These are phyloP conservation scores for Botrytis deweyae DNA, from an alignment of 2,329 filamentous ascomycete genomes.

Conservation along the genomic window DNA sequence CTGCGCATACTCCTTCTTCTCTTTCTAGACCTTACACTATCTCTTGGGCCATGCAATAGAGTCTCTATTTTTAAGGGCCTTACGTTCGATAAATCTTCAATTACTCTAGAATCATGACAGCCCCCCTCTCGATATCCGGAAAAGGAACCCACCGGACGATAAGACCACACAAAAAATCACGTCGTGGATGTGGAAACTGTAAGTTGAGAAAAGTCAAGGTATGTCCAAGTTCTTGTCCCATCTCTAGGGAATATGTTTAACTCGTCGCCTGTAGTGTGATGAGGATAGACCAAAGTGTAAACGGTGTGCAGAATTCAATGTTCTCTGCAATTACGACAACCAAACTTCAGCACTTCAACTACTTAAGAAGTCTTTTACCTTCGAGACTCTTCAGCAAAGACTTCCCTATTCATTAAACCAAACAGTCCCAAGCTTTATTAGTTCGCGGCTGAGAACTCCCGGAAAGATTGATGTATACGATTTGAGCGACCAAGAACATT, in stretches of 20 bases:
- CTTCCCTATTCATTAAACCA: neutral
- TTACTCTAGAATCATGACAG: neutral
- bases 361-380: slow-evolving; percentile 30
- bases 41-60: neutral
- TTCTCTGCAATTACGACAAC: slow-evolving; percentile 49
- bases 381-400: slow-evolving; percentile 7
- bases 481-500: slow-evolving; percentile 26
- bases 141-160: slow-evolving; percentile 23
- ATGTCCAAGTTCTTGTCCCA: slow-evolving; percentile 24
- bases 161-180: slow-evolving; percentile 51
- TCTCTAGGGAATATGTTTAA: neutral
- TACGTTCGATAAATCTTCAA: neutral
- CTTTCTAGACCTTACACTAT: neutral
- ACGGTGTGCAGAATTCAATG: slow-evolving; percentile 49
- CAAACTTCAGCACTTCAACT: slow-evolving; percentile 40
- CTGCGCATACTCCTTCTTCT: neutral
- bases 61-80: neutral
- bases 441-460: slow-evolving; percentile 5
- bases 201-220: slow-evolving; percentile 55
- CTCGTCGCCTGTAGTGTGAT: slow-evolving; percentile 47
- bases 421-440: neutral
- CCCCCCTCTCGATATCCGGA: neutral
- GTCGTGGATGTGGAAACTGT: slow-evolving; percentile 56
- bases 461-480: neutral
- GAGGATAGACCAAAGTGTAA: slow-evolving; percentile 50